phyloP scores from a whole-genome alignment of 1,284 basidiomycete species.

The Pholiota adiposa region DNA sequence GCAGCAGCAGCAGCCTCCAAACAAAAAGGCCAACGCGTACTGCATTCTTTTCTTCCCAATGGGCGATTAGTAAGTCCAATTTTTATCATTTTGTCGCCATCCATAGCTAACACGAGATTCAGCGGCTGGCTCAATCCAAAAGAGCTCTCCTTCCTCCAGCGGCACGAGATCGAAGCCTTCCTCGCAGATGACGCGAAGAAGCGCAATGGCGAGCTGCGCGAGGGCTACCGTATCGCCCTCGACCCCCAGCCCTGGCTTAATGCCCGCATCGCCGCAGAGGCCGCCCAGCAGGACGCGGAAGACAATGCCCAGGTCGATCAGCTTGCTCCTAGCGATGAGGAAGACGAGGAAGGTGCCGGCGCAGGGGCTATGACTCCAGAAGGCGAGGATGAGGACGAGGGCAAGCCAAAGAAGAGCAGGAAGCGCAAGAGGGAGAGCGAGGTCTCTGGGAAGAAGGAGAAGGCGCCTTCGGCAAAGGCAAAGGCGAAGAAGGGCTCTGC shows the following conservation, averaged over 20 bases:
- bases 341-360: conserved; percentile 50
- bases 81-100: background rate
- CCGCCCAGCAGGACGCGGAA: conserved; percentile 36
- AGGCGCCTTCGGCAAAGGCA: conserved; percentile 22
- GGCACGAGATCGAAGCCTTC: conserved; percentile 85
- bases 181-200: conserved; percentile 79
- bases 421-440: conserved; percentile 60
- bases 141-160: conserved; percentile 81
- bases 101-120: conserved; percentile 4
- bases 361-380: conserved; percentile 44
- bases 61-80: conserved; percentile 82
- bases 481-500: conserved; percentile 15
- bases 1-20: conserved; percentile 68
- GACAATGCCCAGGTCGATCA: conserved; percentile 70
- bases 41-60: conserved; percentile 90
- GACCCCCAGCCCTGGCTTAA: conserved; percentile 82
- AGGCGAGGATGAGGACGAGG: conserved; percentile 61
- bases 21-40: conserved; percentile 74
- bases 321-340: conserved; percentile 59
- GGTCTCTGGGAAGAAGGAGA: conserved; percentile 28
- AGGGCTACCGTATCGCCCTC: conserved; percentile 83
- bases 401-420: conserved; percentile 33
- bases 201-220: conserved; percentile 68
- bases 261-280: conserved; percentile 47
- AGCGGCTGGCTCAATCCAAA: conserved; percentile 88